Conservation (phyloP, 352 stramenopile species). For the Pythium grandisporangium region DNA sequence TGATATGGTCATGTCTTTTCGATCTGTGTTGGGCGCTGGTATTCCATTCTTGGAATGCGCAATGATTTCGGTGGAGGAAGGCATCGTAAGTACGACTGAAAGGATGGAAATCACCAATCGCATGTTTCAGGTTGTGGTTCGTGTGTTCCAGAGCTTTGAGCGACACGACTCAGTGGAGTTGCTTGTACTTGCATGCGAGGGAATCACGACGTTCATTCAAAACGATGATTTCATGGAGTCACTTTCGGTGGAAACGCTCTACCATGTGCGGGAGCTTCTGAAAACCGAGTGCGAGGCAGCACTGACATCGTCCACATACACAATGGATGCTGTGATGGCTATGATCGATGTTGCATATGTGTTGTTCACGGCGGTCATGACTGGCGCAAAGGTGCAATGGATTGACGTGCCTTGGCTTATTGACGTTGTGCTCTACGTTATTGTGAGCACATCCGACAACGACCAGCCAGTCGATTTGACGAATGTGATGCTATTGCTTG, state of each 20-base stretch:
- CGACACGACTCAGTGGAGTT: constrained; percentile 4
- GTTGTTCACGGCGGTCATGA: background rate
- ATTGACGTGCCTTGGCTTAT: constrained; percentile 21
- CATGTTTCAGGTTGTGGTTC: background rate
- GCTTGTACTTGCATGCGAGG: constrained; percentile 6
- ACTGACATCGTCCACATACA: constrained; percentile 29
- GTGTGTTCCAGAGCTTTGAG: background rate
- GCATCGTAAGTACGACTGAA: background rate
- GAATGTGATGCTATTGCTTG: constrained; percentile 27
- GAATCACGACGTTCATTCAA: constrained; percentile 15
- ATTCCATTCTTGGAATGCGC: constrained; percentile 46
- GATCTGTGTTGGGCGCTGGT: constrained; percentile 19
- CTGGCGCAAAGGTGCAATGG: background rate
- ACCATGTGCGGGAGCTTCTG: constrained; percentile 18
- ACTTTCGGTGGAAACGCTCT: constrained; percentile 2
- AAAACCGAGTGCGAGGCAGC: constrained; percentile 21
- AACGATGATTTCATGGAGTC: constrained; percentile 14
- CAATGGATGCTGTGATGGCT: constrained; percentile 43
- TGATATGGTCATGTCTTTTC: too few relatives aligned
- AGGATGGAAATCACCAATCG: background rate
- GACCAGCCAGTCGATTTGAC: constrained; percentile 35
- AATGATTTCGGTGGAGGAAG: background rate
- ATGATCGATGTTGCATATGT: constrained; percentile 22
- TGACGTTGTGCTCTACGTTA: constrained; percentile 32
- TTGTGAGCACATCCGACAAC: constrained; percentile 25